Base-by-base conservation (phyloP, 2,329 filamentous ascomycete species). In the Amauroascus verrucosus region DNA sequence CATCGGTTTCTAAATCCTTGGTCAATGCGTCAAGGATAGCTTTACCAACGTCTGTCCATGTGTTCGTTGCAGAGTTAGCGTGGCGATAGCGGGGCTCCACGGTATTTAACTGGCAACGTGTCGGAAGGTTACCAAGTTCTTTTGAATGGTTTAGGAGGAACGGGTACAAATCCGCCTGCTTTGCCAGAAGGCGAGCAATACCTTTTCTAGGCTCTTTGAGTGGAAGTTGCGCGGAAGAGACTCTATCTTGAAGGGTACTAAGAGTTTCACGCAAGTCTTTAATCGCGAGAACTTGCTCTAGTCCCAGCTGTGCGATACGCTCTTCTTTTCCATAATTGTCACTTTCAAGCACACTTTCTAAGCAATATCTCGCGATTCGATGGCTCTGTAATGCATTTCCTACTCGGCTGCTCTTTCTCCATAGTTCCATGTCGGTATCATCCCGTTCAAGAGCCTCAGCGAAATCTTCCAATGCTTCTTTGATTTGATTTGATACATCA, bases 401-500 rank as follows among this genome's bases (percentile, higher is more conserved):
- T 2, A 84, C 74, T 16, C 79, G 75, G 18, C 79, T 77, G 20
- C 78, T 75, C 58, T 79, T 77, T 55, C 81, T 73, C 81, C 81
- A 84, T 20, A 84, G 67, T 60, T 84, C 80, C 37, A 82, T 66
- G 60, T 84, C 81, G 3, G 77, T 76, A 56, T 84, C 81, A 63
- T 84, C 81, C 53, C 81, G 78, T 62, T 84, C 80, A 53, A 84
- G 66, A 1, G 81, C 81, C 58, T 82, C 75, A 2, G 79, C 78
- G 58, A 84, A 83, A 55, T 76, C 75, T 37, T 68, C 62, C 16
- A 84, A 63, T 11, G 76, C 74, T 20, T 67, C 61, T 22, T 59
- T 65, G 1, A 73, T 70, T 22, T 70, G 64, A 6, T 70, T 67
- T n/a, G 64, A 62, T 30, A 66, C 60, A 7, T 64, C 59, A 14